phyloP scores from a whole-genome alignment of 345 rosid species.

The Salix suchowensis region DNA sequence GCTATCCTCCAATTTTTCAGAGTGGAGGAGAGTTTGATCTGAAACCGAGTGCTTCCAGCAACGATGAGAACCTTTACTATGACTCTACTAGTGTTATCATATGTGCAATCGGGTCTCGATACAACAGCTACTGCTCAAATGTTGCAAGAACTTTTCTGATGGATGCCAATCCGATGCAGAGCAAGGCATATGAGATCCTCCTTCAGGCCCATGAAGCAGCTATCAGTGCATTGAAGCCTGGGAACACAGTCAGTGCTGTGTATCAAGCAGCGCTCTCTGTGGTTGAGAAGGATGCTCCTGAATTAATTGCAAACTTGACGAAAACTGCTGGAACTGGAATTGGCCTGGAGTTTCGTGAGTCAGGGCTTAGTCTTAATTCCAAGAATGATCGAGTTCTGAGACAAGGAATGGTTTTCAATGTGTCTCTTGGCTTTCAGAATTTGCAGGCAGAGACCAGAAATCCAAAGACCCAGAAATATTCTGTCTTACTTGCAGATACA shows the following conservation, averaged over 20 bases:
- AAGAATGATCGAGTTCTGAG: conserved; percentile 66
- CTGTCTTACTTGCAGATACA: conserved; percentile 82
- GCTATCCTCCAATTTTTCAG: conserved; percentile 94
- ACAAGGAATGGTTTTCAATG: conserved; percentile 74
- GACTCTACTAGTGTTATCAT: conserved; percentile 85
- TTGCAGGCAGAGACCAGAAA: conserved; percentile 53
- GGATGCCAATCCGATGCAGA: conserved; percentile 76
- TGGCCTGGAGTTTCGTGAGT: conserved; percentile 93
- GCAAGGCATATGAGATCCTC: conserved; percentile 86
- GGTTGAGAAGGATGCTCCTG: conserved; percentile 79
- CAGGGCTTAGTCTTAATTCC: conserved; percentile 69
- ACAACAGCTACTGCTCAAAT: conserved; percentile 90
- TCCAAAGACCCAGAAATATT: conserved; percentile 59
- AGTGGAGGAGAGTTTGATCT: conserved; percentile 93
- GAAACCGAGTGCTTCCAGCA: conserved; percentile 90
- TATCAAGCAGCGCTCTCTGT: conserved; percentile 78
- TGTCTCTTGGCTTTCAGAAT: conserved; percentile 85
- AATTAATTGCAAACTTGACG: conserved; percentile 60
- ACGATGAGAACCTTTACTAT: conserved; percentile 66
- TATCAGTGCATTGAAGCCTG: conserved; percentile 63
- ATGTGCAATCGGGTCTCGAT: conserved; percentile 81
- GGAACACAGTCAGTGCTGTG: conserved; percentile 56
- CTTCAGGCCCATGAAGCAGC: conserved; percentile 93
- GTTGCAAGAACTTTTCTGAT: conserved; percentile 77
- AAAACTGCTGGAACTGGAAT: conserved; percentile 97